Percentiles rank a stretch among this genome's conserved stretches.
phyloP scores from a whole-genome alignment of 2,329 filamentous ascomycete genomes.

The Pleurostoma richardsiae region DNA sequence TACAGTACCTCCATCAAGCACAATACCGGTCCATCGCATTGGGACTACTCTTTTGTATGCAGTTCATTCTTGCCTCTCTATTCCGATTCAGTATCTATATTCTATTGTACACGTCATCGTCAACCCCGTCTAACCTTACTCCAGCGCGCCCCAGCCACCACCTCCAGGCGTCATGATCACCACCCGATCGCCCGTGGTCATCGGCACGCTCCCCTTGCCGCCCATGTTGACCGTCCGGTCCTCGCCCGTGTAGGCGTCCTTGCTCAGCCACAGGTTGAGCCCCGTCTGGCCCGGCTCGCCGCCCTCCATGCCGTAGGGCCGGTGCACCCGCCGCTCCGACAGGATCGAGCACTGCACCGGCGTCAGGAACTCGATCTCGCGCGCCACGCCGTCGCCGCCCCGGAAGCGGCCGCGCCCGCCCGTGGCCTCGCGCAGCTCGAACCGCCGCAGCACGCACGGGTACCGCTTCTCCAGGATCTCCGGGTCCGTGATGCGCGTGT shows the following conservation, averaged over 20 bases:
- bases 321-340: conserved; percentile 6
- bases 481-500: conserved; percentile 67
- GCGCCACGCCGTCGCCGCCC: conserved; percentile 6
- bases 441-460: conserved; percentile 62
- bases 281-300: conserved; percentile 4
- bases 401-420: conserved; percentile 45
- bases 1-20: too few relatives aligned
- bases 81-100: too few relatives aligned
- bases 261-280: conserved; percentile 7
- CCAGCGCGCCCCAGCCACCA: conserved; percentile 5
- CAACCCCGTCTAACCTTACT: too few relatives aligned
- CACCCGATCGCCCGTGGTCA: conserved; percentile 4
- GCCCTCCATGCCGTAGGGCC: conserved; percentile 8
- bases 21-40: too few relatives aligned
- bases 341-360: conserved; percentile 7
- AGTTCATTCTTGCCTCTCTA: too few relatives aligned
- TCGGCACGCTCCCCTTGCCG: conserved; percentile 6
- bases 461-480: conserved; percentile 68
- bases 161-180: conserved; percentile 8
- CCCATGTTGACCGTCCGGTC: conserved; percentile 7
- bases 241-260: conserved; percentile 5
- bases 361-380: conserved; percentile 8
- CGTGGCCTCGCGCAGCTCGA: conserved; percentile 51
- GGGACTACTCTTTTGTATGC: too few relatives aligned
- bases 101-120: too few relatives aligned